phyloP scores from a whole-genome alignment of 768 basidiomycete genomes.

The Lanmaoa rubissima region DNA sequence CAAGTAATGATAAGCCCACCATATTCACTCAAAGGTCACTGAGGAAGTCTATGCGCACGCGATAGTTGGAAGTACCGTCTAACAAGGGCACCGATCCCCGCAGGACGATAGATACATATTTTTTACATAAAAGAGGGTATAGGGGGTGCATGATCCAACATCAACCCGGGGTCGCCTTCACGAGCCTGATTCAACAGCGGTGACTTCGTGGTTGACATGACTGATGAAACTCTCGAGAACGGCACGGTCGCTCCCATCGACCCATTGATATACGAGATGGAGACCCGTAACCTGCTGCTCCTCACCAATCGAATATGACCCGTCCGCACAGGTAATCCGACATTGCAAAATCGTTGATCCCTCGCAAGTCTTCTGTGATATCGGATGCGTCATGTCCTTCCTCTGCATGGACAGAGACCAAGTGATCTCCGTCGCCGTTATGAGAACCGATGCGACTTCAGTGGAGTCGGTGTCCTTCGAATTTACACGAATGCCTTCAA shows the following conservation, averaged over 20 bases:
- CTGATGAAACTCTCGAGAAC: constrained; percentile 68
- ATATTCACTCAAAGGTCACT: too few relatives aligned
- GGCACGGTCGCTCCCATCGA: constrained; percentile 52
- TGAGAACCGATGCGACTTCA: constrained; percentile 19
- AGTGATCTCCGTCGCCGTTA: constrained; percentile 41
- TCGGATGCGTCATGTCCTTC: constrained; percentile 32
- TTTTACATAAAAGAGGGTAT: too few relatives aligned
- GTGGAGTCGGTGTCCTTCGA: not conserved
- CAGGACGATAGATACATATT: too few relatives aligned
- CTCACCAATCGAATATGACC: constrained; percentile 12
- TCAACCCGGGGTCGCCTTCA: not conserved
- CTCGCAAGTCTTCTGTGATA: not conserved
- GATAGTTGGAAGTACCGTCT: too few relatives aligned
- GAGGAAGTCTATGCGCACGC: too few relatives aligned
- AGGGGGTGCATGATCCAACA: too few relatives aligned
- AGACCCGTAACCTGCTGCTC: constrained; percentile 3
- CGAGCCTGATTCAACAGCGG: not conserved
- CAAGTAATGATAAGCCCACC: too few relatives aligned
- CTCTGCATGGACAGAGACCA: constrained; percentile 72
- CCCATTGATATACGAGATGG: constrained; percentile 54
- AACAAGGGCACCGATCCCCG: too few relatives aligned
- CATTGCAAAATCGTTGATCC: constrained; percentile 17
- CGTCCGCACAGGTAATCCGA: constrained; percentile 25
- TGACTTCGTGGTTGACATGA: constrained; percentile 57
- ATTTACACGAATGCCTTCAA: constrained; percentile 30